Conservation (phyloP, 805 yeast genomes). For the Candida adriatica region DNA sequence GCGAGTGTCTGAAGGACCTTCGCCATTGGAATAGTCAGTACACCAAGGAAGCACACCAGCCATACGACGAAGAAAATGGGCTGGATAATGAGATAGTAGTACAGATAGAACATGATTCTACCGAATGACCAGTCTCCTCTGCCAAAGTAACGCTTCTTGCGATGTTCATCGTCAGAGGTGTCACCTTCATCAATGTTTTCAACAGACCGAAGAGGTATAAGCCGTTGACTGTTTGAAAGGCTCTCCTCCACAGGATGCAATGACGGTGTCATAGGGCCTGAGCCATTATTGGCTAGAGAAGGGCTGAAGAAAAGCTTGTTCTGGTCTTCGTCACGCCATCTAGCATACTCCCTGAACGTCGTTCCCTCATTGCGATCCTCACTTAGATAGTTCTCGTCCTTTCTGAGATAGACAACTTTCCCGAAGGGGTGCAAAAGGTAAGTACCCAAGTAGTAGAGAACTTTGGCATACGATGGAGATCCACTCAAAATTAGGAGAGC, state of each 20-base stretch:
- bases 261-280: constrained; percentile 8
- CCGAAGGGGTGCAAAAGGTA: constrained; percentile 87
- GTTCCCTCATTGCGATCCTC: constrained; percentile 92
- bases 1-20: constrained; percentile 63
- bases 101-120: constrained; percentile 64
- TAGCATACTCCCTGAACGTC: constrained; percentile 72
- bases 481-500: constrained; percentile 38
- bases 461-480: constrained; percentile 51
- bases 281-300: constrained; percentile 11
- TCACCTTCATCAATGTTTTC: constrained; percentile 8
- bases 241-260: constrained; percentile 4
- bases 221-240: constrained; percentile 6
- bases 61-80: constrained; percentile 58
- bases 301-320: constrained; percentile 67
- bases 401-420: constrained; percentile 68
- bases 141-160: constrained; percentile 65
- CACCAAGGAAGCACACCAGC: constrained; percentile 68
- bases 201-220: constrained; percentile 4
- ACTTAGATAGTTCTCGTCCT: constrained; percentile 70
- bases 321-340: constrained; percentile 76
- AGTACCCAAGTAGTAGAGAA: constrained; percentile 55
- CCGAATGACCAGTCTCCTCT: constrained; percentile 90
- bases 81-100: constrained; percentile 61
- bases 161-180: constrained; percentile 20
- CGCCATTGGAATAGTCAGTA: constrained; percentile 91